Evolutionary conservation across 2,329 filamentous ascomycete genomes (phyloP).

Genomic region (Aspergillus sp.): DNA sequence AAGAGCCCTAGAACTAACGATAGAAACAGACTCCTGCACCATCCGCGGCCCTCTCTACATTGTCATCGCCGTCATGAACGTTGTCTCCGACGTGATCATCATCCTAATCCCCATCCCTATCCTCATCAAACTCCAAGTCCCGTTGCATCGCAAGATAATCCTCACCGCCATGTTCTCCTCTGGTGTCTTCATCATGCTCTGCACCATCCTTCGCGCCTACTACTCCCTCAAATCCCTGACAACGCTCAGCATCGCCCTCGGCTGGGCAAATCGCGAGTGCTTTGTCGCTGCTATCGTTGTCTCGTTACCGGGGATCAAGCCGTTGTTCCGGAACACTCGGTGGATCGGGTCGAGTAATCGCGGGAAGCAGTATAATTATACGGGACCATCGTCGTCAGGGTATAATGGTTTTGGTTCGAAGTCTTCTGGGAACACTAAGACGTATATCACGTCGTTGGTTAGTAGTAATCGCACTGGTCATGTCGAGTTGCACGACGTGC

Average conservation of each 20-base stretch:
- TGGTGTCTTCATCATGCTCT: slow-evolving; percentile 22
- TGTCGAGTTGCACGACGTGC: slow-evolving; percentile 8
- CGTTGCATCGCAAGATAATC: slow-evolving; percentile 15
- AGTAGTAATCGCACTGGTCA: slow-evolving; percentile 1
- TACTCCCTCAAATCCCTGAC: slow-evolving; percentile 18
- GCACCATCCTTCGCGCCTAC: slow-evolving; percentile 19
- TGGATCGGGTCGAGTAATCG: slow-evolving; percentile 3
- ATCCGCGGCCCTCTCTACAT: slow-evolving; percentile 14
- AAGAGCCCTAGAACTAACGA: background rate
- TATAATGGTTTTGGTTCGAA: slow-evolving; percentile 3
- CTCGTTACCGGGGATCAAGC: slow-evolving; percentile 20
- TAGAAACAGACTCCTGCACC: slow-evolving; percentile 15
- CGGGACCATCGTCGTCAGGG: background rate
- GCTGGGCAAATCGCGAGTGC: slow-evolving; percentile 20
- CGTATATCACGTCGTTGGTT: slow-evolving; percentile 5
- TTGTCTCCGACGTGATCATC: slow-evolving; percentile 15
- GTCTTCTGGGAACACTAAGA: slow-evolving; percentile 8
- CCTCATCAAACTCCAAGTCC: slow-evolving; percentile 13
- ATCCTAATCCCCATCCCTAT: slow-evolving; percentile 17
- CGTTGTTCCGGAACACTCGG: slow-evolving; percentile 13
- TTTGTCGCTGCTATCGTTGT: slow-evolving; percentile 20
- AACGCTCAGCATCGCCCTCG: slow-evolving; percentile 14
- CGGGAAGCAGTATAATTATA: background rate
- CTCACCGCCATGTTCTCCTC: slow-evolving; percentile 19
- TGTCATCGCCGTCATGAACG: slow-evolving; percentile 13